These are phyloP conservation scores for Scedosporium minutisporum DNA, from an alignment of 2,329 filamentous ascomycete genomes.

Conservation along the genomic window DNA sequence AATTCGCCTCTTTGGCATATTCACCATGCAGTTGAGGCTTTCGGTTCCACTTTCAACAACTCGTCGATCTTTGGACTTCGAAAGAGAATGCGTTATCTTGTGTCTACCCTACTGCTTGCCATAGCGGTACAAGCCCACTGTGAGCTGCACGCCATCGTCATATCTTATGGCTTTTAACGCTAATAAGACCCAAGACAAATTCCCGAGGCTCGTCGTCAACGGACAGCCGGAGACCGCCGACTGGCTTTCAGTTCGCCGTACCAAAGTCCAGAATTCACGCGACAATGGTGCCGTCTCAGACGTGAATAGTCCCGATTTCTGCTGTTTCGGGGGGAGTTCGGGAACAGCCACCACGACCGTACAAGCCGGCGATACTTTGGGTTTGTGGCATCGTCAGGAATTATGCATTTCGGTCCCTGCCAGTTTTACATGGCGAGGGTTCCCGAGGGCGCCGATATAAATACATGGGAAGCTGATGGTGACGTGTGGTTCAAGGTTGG, in stretches of 20 bases:
- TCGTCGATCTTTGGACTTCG: background rate
- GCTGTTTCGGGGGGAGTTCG: background rate
- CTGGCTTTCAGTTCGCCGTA: slow-evolving; percentile 6
- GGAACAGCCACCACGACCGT: slow-evolving; percentile 24
- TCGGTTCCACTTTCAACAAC: background rate
- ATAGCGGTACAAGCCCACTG: background rate
- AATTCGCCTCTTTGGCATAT: no score
- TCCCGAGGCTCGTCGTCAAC: background rate
- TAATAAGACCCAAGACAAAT: background rate
- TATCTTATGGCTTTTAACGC: background rate
- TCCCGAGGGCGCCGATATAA: slow-evolving; percentile 16
- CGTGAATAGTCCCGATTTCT: slow-evolving; percentile 22
- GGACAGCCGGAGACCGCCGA: background rate
- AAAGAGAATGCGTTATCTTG: background rate
- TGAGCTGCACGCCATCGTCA: background rate
- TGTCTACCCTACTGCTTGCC: background rate
- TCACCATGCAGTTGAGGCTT: background rate
- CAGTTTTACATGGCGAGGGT: slow-evolving; percentile 27
- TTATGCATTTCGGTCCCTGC: slow-evolving; percentile 28
- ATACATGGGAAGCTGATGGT: slow-evolving; percentile 21
- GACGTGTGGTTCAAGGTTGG: slow-evolving; percentile 28
- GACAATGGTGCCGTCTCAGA: slow-evolving; percentile 27
- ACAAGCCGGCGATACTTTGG: slow-evolving; percentile 26
- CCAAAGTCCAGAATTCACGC: slow-evolving; percentile 4
- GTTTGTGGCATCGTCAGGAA: slow-evolving; percentile 24